Conservation (phyloP, 2,329 filamentous ascomycete genomes). For the Ophiostoma triangulosporum region DNA sequence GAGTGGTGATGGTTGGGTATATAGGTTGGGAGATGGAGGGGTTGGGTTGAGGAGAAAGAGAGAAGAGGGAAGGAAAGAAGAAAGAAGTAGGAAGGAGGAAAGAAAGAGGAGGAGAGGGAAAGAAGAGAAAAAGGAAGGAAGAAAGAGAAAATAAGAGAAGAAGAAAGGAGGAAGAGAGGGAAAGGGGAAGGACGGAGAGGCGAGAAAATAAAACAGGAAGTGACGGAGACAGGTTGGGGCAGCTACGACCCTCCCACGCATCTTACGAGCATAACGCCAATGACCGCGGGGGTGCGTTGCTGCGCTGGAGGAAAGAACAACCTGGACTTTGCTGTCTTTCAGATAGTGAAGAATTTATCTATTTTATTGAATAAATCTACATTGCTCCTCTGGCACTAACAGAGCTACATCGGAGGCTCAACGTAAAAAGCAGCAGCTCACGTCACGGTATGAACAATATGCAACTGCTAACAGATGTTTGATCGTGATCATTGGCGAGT, state of each 20-base stretch:
- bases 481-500: too few relatives aligned
- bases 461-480: too few relatives aligned
- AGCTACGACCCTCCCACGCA: not conserved
- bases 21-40: conserved; percentile 9
- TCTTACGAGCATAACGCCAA: too few relatives aligned
- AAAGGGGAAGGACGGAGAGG: not conserved
- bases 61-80: conserved; percentile 10
- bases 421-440: not conserved
- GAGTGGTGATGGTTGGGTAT: not conserved
- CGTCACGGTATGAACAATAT: not conserved
- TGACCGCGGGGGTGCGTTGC: not conserved
- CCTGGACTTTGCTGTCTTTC: not conserved
- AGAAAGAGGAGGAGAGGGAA: not conserved
- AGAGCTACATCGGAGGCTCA: conserved; percentile 9
- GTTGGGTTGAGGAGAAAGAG: conserved; percentile 10
- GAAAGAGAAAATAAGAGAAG: conserved; percentile 12
- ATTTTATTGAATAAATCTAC: not conserved
- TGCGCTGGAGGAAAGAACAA: not conserved
- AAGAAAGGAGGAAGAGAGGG: not conserved
- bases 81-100: conserved; percentile 12
- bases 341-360: not conserved
- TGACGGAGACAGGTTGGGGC: not conserved
- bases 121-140: conserved; percentile 13
- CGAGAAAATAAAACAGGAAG: conserved; percentile 4
- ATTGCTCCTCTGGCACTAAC: conserved; percentile 6